These are phyloP conservation scores for Colletotrichum lini DNA, from an alignment of 2,329 filamentous ascomycete species.

Conservation along the genomic window DNA sequence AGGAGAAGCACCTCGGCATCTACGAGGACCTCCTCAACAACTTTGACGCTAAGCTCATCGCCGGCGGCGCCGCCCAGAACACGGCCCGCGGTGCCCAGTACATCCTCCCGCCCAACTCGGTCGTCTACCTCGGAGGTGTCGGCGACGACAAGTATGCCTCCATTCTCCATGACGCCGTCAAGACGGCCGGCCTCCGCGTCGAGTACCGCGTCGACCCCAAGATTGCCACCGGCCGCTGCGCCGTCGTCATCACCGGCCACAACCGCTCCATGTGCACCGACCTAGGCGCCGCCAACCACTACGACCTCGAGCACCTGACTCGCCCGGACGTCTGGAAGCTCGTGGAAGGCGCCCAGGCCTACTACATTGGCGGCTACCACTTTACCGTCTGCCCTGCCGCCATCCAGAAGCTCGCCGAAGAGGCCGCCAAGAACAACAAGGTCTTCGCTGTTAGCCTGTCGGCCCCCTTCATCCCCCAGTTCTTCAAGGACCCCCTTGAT, in stretches of 20 bases:
- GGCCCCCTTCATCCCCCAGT: slow-evolving; percentile 95
- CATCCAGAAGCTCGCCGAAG: slow-evolving; percentile 89
- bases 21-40: slow-evolving; percentile 96
- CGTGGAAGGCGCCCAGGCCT: slow-evolving; percentile 88
- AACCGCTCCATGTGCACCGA: slow-evolving; percentile 96
- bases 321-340: slow-evolving; percentile 91
- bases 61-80: slow-evolving; percentile 97
- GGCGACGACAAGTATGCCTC: slow-evolving; percentile 97
- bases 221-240: slow-evolving; percentile 91
- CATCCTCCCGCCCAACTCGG: slow-evolving; percentile 89
- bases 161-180: slow-evolving; percentile 87
- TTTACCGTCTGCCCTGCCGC: slow-evolving; percentile 95
- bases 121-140: slow-evolving; percentile 93
- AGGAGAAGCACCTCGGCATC: slow-evolving; percentile 88
- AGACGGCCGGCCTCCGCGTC: slow-evolving; percentile 89
- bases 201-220: slow-evolving; percentile 94
- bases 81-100: slow-evolving; percentile 97
- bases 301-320: slow-evolving; percentile 95
- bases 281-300: slow-evolving; percentile 96
- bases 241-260: slow-evolving; percentile 96
- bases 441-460: slow-evolving; percentile 91
- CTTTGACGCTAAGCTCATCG: slow-evolving; percentile 93
- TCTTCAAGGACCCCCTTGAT: slow-evolving; percentile 97
- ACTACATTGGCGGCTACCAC: slow-evolving; percentile 97
- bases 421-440: slow-evolving; percentile 93